Evolutionary conservation across 208 protist species (phyloP).

Genomic region (Wallacemonas sp.): DNA sequence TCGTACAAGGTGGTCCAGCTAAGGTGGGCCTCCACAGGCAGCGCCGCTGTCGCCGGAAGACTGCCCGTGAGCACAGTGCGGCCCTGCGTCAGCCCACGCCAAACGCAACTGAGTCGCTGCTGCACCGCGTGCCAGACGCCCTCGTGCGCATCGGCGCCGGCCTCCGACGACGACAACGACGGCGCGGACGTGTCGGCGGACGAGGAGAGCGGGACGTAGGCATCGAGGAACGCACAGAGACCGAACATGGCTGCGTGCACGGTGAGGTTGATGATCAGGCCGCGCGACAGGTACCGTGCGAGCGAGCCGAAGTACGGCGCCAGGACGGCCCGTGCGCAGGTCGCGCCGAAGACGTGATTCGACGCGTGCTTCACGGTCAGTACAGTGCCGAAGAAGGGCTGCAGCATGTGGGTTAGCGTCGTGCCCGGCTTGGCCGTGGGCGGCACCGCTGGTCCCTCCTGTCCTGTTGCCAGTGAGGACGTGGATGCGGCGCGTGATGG

Average conservation of each 20-base stretch:
- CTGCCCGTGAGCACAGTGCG: not conserved
- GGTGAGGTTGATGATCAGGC: slow-evolving; percentile 11
- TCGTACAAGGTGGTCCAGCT: slow-evolving; percentile 8
- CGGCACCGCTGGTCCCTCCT: no score
- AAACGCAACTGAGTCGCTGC: not conserved
- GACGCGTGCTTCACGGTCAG: slow-evolving; percentile 24
- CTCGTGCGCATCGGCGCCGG: not conserved
- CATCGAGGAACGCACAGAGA: slow-evolving; percentile 17
- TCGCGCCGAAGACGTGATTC: slow-evolving; percentile 28
- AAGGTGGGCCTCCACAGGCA: not conserved
- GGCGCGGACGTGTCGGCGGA: not conserved
- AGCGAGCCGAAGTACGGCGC: slow-evolving; percentile 13
- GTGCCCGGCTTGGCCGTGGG: not conserved
- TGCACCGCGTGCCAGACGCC: not conserved
- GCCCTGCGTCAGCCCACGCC: not conserved
- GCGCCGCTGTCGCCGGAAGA: not conserved
- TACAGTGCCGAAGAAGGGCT: slow-evolving; percentile 12
- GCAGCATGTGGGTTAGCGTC: not conserved
- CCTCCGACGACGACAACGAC: not conserved
- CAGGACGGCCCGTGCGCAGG: slow-evolving; percentile 22
- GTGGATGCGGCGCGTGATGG: no score
- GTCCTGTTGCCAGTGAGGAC: no score
- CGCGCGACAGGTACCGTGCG: slow-evolving; percentile 9
- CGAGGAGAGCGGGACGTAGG: not conserved
- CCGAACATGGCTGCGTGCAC: slow-evolving; percentile 25